These are phyloP conservation scores for Xylogone sp. DNA, from an alignment of 2,329 filamentous ascomycete species.

Conservation along the genomic window DNA sequence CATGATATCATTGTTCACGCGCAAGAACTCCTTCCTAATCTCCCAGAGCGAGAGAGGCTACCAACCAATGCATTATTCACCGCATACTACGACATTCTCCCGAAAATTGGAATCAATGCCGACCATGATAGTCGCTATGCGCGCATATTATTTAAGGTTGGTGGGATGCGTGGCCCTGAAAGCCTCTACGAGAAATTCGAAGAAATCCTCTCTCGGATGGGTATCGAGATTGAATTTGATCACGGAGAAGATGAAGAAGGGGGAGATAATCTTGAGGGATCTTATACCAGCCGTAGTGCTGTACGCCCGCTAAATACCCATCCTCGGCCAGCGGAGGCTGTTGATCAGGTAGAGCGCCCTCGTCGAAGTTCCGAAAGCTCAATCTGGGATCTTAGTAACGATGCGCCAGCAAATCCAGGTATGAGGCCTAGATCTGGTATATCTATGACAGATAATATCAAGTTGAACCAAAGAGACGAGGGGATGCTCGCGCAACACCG, in stretches of 20 bases:
- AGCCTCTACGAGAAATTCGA: slow-evolving; percentile 68
- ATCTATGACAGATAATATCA: slow-evolving; percentile 7
- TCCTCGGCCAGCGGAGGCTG: slow-evolving; percentile 6
- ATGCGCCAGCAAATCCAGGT: slow-evolving; percentile 5
- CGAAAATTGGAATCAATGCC: slow-evolving; percentile 64
- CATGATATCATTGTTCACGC: slow-evolving; percentile 73
- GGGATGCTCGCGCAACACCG: background rate
- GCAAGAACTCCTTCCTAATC: slow-evolving; percentile 55
- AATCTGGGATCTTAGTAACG: slow-evolving; percentile 20
- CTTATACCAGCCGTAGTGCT: slow-evolving; percentile 8
- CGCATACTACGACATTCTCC: slow-evolving; percentile 76
- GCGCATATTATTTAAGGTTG: slow-evolving; percentile 75
- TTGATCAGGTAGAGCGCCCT: slow-evolving; percentile 4
- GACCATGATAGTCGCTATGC: slow-evolving; percentile 73
- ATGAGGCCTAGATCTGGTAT: slow-evolving; percentile 22
- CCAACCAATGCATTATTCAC: slow-evolving; percentile 76
- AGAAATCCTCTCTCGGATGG: slow-evolving; percentile 62
- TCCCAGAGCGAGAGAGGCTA: slow-evolving; percentile 58
- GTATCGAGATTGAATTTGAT: slow-evolving; percentile 65
- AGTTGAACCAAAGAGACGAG: background rate
- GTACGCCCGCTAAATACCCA: background rate
- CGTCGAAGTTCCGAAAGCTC: slow-evolving; percentile 30
- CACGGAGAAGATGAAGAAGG: slow-evolving; percentile 29
- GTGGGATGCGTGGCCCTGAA: slow-evolving; percentile 54
- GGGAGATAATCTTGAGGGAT: slow-evolving; percentile 6